Conservation (phyloP, 2,329 filamentous ascomycete genomes). For the Neofusicoccum sp. region DNA sequence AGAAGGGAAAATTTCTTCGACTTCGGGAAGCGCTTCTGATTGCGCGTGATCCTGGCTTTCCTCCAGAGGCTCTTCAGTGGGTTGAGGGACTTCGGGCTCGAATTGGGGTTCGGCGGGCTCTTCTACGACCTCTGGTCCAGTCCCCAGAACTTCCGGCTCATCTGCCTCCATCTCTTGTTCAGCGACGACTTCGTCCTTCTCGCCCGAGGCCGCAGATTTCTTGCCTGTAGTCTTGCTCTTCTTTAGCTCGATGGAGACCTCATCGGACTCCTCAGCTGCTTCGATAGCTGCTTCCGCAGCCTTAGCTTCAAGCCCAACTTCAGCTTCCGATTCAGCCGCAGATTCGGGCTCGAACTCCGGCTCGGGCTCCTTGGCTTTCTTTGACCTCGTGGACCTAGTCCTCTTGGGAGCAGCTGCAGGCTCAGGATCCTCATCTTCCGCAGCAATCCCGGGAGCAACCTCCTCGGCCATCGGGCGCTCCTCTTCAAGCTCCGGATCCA, state of each 20-base stretch:
- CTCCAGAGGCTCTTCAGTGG: background rate
- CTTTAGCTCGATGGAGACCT: background rate
- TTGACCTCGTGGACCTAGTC: background rate
- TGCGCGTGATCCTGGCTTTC: background rate
- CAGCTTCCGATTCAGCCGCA: no score
- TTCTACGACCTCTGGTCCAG: background rate
- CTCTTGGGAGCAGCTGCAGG: background rate
- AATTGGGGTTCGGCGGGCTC: background rate
- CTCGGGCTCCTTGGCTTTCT: background rate
- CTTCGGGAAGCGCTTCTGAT: background rate
- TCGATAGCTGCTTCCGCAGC: conserved; percentile 26
- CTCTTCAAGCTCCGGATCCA: background rate
- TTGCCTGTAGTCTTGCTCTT: conserved; percentile 5
- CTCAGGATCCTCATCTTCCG: background rate
- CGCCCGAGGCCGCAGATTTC: background rate
- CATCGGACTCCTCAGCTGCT: background rate
- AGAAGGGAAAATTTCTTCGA: background rate
- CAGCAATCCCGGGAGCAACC: background rate
- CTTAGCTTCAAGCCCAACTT: conserved; percentile 24
- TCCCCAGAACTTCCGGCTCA: background rate
- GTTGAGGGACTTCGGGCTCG: background rate
- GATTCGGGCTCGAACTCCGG: background rate
- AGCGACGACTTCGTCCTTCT: background rate
- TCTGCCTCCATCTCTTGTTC: background rate
- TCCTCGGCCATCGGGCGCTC: background rate